Evolutionary conservation across 2,329 filamentous ascomycete genomes (phyloP).

Genomic region (Penicillium sp.): DNA sequence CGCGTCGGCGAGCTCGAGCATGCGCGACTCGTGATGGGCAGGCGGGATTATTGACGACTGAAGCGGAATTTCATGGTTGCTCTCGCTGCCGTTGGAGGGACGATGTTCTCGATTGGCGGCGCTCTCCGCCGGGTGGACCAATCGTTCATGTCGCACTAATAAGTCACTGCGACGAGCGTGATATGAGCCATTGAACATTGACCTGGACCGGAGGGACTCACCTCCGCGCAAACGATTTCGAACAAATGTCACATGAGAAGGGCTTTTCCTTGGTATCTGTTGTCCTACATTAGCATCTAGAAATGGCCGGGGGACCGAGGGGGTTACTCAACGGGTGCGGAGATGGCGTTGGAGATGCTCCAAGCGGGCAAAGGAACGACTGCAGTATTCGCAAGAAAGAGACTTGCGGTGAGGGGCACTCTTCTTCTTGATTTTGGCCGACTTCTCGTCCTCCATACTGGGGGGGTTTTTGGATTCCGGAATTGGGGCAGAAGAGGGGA

Average conservation of each 20-base stretch:
- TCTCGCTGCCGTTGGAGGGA: conserved; percentile 23
- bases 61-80: conserved; percentile 31
- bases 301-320: conserved; percentile 5
- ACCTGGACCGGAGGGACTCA: conserved; percentile 17
- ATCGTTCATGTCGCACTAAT: conserved; percentile 46
- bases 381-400: conserved; percentile 46
- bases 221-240: conserved; percentile 46
- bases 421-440: conserved; percentile 40
- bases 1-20: conserved; percentile 43
- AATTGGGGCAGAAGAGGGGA: conserved; percentile 24
- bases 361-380: conserved; percentile 44
- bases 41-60: conserved; percentile 36
- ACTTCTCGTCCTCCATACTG: conserved; percentile 39
- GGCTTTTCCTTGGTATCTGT: conserved; percentile 48
- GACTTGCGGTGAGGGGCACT: conserved; percentile 41
- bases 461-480: conserved; percentile 15
- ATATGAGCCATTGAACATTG: conserved; percentile 21
- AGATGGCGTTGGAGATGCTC: conserved; percentile 49
- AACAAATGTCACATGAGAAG: conserved; percentile 47
- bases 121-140: conserved; percentile 44
- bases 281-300: conserved; percentile 22
- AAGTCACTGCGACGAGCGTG: conserved; percentile 37
- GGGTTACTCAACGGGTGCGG: conserved; percentile 46
- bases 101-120: conserved; percentile 38
- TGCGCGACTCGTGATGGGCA: conserved; percentile 39